Conservation (phyloP, 495 filamentous ascomycete species). For the Neurospora sp. region DNA sequence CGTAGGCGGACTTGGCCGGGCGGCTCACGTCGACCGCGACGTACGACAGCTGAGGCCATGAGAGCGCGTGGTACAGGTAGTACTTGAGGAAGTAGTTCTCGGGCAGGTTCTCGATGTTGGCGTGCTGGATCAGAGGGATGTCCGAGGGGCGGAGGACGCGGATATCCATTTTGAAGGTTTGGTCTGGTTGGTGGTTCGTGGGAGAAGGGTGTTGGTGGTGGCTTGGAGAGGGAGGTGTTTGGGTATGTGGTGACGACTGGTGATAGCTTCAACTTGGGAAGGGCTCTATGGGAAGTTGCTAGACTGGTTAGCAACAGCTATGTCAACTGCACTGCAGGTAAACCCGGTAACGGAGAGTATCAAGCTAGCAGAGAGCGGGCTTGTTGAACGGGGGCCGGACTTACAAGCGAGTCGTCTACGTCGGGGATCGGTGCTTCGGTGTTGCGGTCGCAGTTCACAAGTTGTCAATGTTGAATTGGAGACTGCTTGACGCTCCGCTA, state of each 20-base stretch:
- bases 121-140: conserved; percentile 92
- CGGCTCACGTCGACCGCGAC: conserved; percentile 86
- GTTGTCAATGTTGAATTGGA: background rate
- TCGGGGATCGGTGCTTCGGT: background rate
- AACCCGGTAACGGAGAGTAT: background rate
- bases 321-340: background rate
- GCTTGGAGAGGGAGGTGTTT: too few species aligned
- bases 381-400: background rate
- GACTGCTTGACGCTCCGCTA: background rate
- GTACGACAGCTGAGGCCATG: conserved; percentile 93
- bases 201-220: background rate
- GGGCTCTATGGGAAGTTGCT: background rate
- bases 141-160: conserved; percentile 62
- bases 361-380: background rate
- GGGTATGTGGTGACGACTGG: background rate
- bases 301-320: background rate
- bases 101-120: conserved; percentile 96
- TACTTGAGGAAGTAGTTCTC: conserved; percentile 99
- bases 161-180: conserved; percentile 55
- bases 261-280: background rate
- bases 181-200: background rate
- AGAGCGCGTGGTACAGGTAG: conserved; percentile 98
- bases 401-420: background rate
- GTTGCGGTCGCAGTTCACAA: background rate
- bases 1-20: conserved; percentile 64